Evolutionary conservation across 2,329 filamentous ascomycete species (phyloP), one percentile per base, ranked within the genome.

Genomic region (Ophiostoma perfectum): DNA sequence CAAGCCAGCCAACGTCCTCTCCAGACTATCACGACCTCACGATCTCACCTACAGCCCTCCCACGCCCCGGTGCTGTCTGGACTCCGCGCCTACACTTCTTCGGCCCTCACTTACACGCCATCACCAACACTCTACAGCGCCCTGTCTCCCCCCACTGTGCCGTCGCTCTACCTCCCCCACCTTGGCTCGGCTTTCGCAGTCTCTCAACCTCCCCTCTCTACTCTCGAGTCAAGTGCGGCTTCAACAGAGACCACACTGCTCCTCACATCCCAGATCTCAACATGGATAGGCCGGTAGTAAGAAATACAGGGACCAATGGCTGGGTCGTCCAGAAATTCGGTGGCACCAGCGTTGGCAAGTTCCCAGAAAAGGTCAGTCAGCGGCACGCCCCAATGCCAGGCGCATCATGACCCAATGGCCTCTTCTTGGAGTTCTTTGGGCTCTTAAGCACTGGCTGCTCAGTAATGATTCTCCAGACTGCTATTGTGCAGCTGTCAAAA

Each of bases 261-360:
- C 7, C 38, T 41, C 67, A 68, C 41, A 69, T 5, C 12, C 12
- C 65, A 58, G 2, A 58, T 49, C 5, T 38, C 60, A 27, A 68
- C 62, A 72, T 73, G 72, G 41, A 60, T 8, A 67, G 67, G 36
- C 69, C 68, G 42, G 60, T 70, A 42, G 64, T 73, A 66, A 38
- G 60, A 49, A 73, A 73, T 42, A 16, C 68, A 0, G 66, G 14
- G 12, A 18, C 16, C 44, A 66, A 67, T 39, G 71, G 70, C 44
- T 87, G 84, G 84, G 81, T 86, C 4, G 84, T 87, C 65, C 84
- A 87, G 74, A 87, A 87, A 79, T 87, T 86, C 75, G 85, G 85
- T 45, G 85, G 85, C 12, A 87, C 85, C 49, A 85, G 82, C 72
- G 78, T 87, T 45, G 85, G 85, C 70, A 87, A 86, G 74, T 81